phyloP scores from a whole-genome alignment of 2,329 filamentous ascomycete species.

The Ophiosphaerella herpotricha region DNA sequence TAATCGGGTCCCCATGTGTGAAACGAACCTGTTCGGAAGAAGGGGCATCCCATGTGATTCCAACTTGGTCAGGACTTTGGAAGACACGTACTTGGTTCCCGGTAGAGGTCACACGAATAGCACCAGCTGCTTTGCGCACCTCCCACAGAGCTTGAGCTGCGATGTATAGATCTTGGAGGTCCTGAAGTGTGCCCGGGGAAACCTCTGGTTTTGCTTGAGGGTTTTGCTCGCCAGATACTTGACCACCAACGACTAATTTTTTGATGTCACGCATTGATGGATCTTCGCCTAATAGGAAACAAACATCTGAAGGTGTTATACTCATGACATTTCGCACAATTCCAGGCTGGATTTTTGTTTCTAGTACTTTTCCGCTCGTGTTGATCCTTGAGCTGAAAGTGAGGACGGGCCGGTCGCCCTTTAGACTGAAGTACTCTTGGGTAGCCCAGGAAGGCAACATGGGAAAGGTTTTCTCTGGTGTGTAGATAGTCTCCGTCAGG shows the following conservation, averaged over 20 bases:
- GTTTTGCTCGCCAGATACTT: conserved; percentile 5
- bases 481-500: conserved; percentile 60
- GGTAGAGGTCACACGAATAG: conserved; percentile 38
- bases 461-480: conserved; percentile 60
- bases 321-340: conserved; percentile 59
- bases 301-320: conserved; percentile 53
- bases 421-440: conserved; percentile 59
- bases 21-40: conserved; percentile 44
- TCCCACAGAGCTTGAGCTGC: conserved; percentile 40
- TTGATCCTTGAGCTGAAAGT: conserved; percentile 65
- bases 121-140: conserved; percentile 45
- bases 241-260: conserved; percentile 33
- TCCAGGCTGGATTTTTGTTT: conserved; percentile 59
- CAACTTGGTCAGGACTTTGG: conserved; percentile 31
- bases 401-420: conserved; percentile 58
- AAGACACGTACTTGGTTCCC: conserved; percentile 44
- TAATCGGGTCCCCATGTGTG: conserved; percentile 52
- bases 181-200: conserved; percentile 18
- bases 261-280: conserved; percentile 14
- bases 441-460: conserved; percentile 60
- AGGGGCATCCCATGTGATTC: conserved; percentile 49
- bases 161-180: conserved; percentile 40
- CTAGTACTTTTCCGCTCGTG: conserved; percentile 56
- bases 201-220: conserved; percentile 17
- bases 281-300: conserved; percentile 43